Evolutionary conservation across 257 asterid species (phyloP).

Genomic region (Gardenia jasminoides): DNA sequence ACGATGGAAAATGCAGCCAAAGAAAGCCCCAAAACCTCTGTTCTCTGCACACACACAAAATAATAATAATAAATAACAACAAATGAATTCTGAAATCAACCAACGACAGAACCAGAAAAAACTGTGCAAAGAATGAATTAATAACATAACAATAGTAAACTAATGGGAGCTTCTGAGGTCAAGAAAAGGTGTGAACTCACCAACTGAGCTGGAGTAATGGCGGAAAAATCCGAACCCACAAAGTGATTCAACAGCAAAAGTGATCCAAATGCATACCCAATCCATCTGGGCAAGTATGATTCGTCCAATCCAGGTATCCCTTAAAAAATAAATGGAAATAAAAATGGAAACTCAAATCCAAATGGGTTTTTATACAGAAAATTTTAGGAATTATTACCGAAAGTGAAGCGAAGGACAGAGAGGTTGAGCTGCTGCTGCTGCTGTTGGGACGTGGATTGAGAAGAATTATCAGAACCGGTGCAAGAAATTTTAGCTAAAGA

Average conservation of each 20-base stretch:
- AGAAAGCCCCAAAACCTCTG: conserved; percentile 83
- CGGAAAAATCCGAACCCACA: conserved; percentile 56
- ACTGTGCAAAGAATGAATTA: background rate
- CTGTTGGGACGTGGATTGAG: conserved; percentile 36
- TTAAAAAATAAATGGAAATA: background rate
- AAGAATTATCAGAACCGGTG: conserved; percentile 30
- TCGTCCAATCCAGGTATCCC: conserved; percentile 94
- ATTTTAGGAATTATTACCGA: conserved; percentile 36
- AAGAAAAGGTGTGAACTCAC: conserved; percentile 31
- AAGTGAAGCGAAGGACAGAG: conserved; percentile 94
- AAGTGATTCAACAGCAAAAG: conserved; percentile 75
- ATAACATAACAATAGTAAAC: background rate
- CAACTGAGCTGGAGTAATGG: conserved; percentile 72
- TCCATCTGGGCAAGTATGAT: conserved; percentile 91
- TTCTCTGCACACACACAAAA: conserved; percentile 38
- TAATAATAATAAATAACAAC: background rate
- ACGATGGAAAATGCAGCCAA: conserved; percentile 70
- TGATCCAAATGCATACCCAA: conserved; percentile 84
- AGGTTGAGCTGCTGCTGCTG: conserved; percentile 61
- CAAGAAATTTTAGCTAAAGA: conserved; percentile 29
- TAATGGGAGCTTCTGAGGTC: background rate
- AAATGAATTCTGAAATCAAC: background rate
- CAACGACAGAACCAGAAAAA: background rate
- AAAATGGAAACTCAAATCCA: background rate
- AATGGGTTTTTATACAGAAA: background rate